Conservation (phyloP, 129 eudicot genomes). For the Pulicaria dysenterica region DNA sequence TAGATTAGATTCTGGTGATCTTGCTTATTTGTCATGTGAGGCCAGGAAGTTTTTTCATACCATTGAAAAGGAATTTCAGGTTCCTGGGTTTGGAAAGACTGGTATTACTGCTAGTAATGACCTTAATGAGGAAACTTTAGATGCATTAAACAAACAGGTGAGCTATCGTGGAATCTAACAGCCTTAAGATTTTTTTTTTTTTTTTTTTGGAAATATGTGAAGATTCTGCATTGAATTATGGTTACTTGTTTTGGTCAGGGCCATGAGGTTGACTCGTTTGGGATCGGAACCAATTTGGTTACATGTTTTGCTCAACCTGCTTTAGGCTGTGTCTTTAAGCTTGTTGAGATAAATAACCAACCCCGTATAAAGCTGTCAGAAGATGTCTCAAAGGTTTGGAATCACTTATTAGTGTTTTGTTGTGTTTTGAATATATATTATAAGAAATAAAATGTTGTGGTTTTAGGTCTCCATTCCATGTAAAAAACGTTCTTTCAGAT, state of each 20-base stretch:
- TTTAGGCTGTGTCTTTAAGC: constrained; percentile 94
- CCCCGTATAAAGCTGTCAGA: constrained; percentile 97
- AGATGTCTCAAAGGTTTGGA: constrained; percentile 90
- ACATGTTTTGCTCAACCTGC: constrained; percentile 99
- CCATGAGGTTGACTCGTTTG: constrained; percentile 92
- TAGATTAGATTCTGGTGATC: constrained; percentile 97
- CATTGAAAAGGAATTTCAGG: constrained; percentile 73
- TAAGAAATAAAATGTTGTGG: constrained; percentile 13
- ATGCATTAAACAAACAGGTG: constrained; percentile 98
- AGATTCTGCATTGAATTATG: neutral
- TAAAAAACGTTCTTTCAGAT: constrained; percentile 83
- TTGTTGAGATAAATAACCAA: constrained; percentile 92
- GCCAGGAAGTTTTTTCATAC: constrained; percentile 74
- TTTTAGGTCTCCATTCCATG: constrained; percentile 97
- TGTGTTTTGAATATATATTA: neutral
- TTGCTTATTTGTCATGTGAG: constrained; percentile 91
- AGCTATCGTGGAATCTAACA: constrained; percentile 4
- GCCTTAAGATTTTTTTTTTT: neutral
- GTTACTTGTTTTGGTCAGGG: constrained; percentile 53
- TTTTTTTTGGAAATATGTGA: neutral
- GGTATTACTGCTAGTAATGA: constrained; percentile 91
- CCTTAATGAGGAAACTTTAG: constrained; percentile 98
- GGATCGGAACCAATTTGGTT: constrained; percentile 93
- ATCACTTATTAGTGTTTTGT: neutral
- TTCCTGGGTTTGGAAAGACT: constrained; percentile 71